phyloP scores from a whole-genome alignment of 768 basidiomycete genomes.

The Mrakia frigida region DNA sequence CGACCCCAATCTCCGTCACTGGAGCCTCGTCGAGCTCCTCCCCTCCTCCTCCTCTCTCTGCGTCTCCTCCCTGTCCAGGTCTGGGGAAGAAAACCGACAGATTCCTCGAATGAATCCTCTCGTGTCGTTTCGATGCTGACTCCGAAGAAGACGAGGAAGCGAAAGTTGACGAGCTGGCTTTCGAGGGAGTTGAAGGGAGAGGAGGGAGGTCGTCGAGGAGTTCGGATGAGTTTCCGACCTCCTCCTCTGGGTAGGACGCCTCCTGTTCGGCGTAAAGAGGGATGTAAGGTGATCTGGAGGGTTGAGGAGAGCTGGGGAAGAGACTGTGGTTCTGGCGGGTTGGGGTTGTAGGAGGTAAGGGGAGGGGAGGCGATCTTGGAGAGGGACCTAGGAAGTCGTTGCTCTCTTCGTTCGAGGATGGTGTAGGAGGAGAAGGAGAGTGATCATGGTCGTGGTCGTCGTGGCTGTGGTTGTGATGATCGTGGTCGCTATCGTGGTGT shows the following conservation, averaged over 20 bases:
- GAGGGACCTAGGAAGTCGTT: background rate
- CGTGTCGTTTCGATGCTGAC: constrained; percentile 49
- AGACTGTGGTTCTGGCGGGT: background rate
- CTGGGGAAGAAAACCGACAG: constrained; percentile 86
- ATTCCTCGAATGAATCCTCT: constrained; percentile 81
- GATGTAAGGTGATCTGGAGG: constrained; percentile 17
- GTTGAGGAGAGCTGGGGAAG: background rate
- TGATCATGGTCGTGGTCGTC: background rate
- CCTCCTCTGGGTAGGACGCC: background rate
- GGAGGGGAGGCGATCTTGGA: constrained; percentile 1
- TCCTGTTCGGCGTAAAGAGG: constrained; percentile 17
- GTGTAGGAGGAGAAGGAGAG: background rate
- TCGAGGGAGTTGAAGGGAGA: constrained; percentile 2
- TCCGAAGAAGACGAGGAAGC: background rate
- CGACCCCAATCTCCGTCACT: constrained; percentile 49
- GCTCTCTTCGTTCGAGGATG: background rate
- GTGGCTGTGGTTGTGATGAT: background rate
- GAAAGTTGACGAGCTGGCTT: background rate
- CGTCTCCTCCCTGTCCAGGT: constrained; percentile 50
- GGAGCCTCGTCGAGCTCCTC: constrained; percentile 46
- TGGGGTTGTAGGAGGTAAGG: background rate
- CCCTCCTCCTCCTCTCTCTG: constrained; percentile 45
- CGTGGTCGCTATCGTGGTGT: background rate
- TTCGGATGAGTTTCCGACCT: constrained; percentile 10
- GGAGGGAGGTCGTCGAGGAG: constrained; percentile 23